Evolutionary conservation across 768 basidiomycete species (phyloP), one percentile per base, ranked within the genome.

Genomic region (Termitomyces sp.): DNA sequence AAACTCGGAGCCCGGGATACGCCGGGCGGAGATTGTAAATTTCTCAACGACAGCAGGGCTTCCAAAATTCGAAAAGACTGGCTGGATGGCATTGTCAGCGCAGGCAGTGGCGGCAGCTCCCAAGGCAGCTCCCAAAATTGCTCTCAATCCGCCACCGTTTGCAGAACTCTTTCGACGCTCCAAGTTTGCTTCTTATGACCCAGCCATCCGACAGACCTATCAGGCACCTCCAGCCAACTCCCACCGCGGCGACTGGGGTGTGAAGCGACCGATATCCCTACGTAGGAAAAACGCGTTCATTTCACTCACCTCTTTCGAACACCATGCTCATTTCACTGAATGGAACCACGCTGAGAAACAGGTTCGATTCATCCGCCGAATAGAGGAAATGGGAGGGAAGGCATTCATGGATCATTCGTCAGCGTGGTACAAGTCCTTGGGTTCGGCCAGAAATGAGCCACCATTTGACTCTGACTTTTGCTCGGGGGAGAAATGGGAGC

Each of bases 181-280:
- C 35, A 88, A 87, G 61, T 94, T 94, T 71, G 85, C 91, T 10
- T 75, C 87, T 11, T 92, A 78, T 68, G 88, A 92, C 73, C 89
- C 88, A 0, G 65, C 69, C 47, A 90, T 95, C 59, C 79, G 80
- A 47, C 92, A 93, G 65, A 82, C 91, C 20, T 94, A 93, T 71
- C 81, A 85, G 16, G 75, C 91, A 0, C 79, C 82, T 47, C 79
- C 82, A 22, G 86, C 87, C 44, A 79, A 90, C 67, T 83, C 86
- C 13, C 77, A 86, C 63, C 83, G 91, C 28, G 90, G 90, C 54
- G 81, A 92, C 74, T 95, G 85, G 82, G 92, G 92, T 24, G 75
- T 94, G 60, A 95, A 95, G 71, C 86, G 92, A 0, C 87, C 90
- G 24, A 81, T 94, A 24, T 76, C 88, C 2, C 73, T 87, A 47